Base-by-base conservation (phyloP, 805 yeast species). In the Candida golubevii region DNA sequence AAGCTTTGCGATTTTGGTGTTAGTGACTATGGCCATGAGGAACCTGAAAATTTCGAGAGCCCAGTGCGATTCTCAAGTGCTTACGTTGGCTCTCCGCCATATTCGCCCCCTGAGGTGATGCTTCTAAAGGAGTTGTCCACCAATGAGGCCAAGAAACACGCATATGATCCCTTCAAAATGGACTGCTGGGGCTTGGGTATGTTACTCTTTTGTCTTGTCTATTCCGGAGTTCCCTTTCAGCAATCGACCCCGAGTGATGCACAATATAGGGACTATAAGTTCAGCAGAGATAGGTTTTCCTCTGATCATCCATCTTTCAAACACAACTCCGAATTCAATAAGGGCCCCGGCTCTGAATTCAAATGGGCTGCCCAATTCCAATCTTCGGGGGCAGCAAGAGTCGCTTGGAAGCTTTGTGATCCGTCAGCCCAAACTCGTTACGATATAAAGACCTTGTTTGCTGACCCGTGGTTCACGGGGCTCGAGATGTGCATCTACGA, bases 1-100 rank as follows among this genome's bases (percentile, higher is more conserved):
- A 83, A 84, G 56, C 61, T 85, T 27, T 82, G 88, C 29, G 93
- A 85, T 67, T 85, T 84, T 61, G 93, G 93, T 47, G 85, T 85
- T 31, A 78, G 86, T 40, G 83, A 77, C 41, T 77, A 77, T 58
- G 85, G 82, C 13, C 83, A 80, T 59, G 74, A 64, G 41, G 68
- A 61, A 15, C 77, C 77, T 1, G 74, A 77, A 1, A 78, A 84
- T 60, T 64, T 75, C 15, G 52, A 60, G 0, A 70, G 79, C 23
- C 67, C 69, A 3, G 49, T 75, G 10, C 63, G 62, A 39, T 38
- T 56, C 29, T 62, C 74, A 53, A 66, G 74, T 35, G 67, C 79
- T 1, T 75, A 76, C 59, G 83, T 84, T 35, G 93, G 95, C 1
- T 83, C 90, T 1, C 88, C 93, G 4, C 93, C 93, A 1, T 85